Conservation (phyloP, 2,329 filamentous ascomycete genomes). For the Phyllosticta capitalensis region DNA sequence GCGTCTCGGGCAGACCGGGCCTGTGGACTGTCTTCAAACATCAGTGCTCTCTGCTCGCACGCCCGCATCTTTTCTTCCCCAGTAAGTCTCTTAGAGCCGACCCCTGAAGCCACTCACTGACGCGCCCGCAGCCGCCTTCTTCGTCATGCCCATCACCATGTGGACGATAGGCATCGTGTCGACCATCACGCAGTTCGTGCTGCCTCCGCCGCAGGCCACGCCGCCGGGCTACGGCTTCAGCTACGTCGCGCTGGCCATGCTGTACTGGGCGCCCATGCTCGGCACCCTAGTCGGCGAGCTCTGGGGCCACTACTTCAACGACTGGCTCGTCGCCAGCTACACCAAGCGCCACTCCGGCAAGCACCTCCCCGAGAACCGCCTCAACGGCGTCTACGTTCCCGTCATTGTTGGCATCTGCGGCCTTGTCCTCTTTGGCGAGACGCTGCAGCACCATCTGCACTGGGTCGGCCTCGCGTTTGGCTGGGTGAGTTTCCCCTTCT, state of each 20-base stretch:
- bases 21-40: conserved; percentile 4
- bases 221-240: conserved; percentile 4
- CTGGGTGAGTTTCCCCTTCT: conserved; percentile 14
- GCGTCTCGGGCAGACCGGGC: conserved; percentile 1
- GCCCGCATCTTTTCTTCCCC: conserved; percentile 16
- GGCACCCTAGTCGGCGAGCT: conserved; percentile 24
- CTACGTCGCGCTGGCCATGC: conserved; percentile 18
- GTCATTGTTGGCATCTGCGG: conserved; percentile 24
- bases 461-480: conserved; percentile 25
- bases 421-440: conserved; percentile 25
- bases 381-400: conserved; percentile 24
- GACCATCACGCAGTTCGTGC: conserved; percentile 17
- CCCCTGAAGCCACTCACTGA: too few relatives aligned
- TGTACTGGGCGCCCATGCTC: conserved; percentile 28
- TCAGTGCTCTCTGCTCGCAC: conserved; percentile 11
- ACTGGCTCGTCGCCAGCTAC: conserved; percentile 25
- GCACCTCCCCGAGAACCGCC: conserved; percentile 23
- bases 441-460: conserved; percentile 23
- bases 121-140: conserved; percentile 11
- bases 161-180: conserved; percentile 21
- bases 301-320: conserved; percentile 30
- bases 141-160: conserved; percentile 18
- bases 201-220: conserved; percentile 16
- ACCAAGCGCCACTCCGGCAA: conserved; percentile 22
- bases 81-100: conserved; percentile 14